Evolutionary conservation across 2,329 filamentous ascomycete genomes (phyloP), one percentile per base, ranked within the genome.

Genomic region (Ophiostoma ips): DNA sequence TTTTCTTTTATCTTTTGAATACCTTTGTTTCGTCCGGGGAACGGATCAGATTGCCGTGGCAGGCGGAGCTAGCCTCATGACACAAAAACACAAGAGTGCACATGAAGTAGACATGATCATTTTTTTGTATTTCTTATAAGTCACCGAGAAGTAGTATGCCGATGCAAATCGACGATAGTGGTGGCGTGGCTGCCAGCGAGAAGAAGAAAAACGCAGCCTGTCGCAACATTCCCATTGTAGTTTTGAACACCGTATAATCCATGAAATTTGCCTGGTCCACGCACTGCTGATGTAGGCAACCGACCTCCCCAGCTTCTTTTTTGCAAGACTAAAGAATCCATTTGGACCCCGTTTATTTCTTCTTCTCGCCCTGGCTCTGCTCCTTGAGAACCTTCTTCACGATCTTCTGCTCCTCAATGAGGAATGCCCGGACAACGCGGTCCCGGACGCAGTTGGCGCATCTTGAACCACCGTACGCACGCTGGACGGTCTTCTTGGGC

Each of bases 371-470:
- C 46, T 55, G 53, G 55, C 53, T 57, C 76, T 94, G 87, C 80
- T 96, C 90, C 85, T 95, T 95, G 70, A 96, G 81, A 65, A 98
- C 92, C 87, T 98, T 98, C 88, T 98, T 98, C 74, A 98, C 92
- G 65, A 98, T 96, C 87, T 98, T 98, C 81, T 98, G 92, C 83
- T 98, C 92, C 79, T 98, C 94, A 61, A 98, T 96, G 71, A 98
- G 76, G 84, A 98, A 98, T 58, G 92, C 92, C 63, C 92, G 87
- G 46, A 95, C 87, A 62, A 98, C 87, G 64, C 92, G 85, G 78
- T 98, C 92, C 72, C 90, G 89, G 63, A 98, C 92, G 73, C 92
- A 98, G 80, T 87, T 92, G 68, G 85, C 88, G 79, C 92, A 98
- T 81, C 92, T 87, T 65, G 89, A 95, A 67, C 92, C 92, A 71